Evolutionary conservation across 352 stramenopile species (phyloP).

Genomic region (Phytophthora syringae): DNA sequence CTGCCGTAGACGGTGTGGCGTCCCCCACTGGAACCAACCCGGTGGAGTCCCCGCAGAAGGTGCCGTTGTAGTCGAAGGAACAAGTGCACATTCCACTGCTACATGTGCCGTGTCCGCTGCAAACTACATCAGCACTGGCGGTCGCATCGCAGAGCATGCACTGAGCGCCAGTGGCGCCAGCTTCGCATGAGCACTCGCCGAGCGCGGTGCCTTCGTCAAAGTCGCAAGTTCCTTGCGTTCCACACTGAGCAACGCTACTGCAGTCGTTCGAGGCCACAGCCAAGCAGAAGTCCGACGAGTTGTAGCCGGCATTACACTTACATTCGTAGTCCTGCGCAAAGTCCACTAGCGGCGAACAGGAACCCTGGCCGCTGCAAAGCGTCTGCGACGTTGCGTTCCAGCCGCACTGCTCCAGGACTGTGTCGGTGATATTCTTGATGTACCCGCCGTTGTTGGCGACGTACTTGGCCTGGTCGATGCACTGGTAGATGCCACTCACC

Average conservation of each 20-base stretch:
- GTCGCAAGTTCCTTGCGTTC: slow-evolving; percentile 55
- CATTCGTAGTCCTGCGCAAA: slow-evolving; percentile 78
- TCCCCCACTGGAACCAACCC: slow-evolving; percentile 20
- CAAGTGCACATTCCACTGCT: slow-evolving; percentile 58
- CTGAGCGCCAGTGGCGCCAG: slow-evolving; percentile 66
- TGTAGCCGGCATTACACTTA: slow-evolving; percentile 80
- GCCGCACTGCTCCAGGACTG: slow-evolving; percentile 56
- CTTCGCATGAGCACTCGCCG: slow-evolving; percentile 55
- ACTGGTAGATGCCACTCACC: slow-evolving; percentile 83
- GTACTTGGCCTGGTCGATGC: slow-evolving; percentile 73
- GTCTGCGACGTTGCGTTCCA: slow-evolving; percentile 50
- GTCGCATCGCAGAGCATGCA: slow-evolving; percentile 64
- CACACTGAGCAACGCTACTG: slow-evolving; percentile 77
- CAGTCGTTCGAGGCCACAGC: slow-evolving; percentile 66
- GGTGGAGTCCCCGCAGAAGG: slow-evolving; percentile 53
- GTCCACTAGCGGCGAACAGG: slow-evolving; percentile 59
- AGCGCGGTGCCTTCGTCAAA: slow-evolving; percentile 35
- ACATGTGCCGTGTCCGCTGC: slow-evolving; percentile 65
- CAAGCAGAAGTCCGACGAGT: slow-evolving; percentile 60
- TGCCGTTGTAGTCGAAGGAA: slow-evolving; percentile 63
- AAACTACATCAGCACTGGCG: slow-evolving; percentile 35
- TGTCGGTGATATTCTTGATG: slow-evolving; percentile 69
- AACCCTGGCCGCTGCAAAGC: slow-evolving; percentile 77
- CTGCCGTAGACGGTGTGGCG: slow-evolving; percentile 17
- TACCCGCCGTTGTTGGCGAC: slow-evolving; percentile 57